A percentile compares a stretch with the other conserved stretches of the same genome.
phyloP scores from a whole-genome alignment of 805 yeast species.

The Pachysolen tannophilus region DNA sequence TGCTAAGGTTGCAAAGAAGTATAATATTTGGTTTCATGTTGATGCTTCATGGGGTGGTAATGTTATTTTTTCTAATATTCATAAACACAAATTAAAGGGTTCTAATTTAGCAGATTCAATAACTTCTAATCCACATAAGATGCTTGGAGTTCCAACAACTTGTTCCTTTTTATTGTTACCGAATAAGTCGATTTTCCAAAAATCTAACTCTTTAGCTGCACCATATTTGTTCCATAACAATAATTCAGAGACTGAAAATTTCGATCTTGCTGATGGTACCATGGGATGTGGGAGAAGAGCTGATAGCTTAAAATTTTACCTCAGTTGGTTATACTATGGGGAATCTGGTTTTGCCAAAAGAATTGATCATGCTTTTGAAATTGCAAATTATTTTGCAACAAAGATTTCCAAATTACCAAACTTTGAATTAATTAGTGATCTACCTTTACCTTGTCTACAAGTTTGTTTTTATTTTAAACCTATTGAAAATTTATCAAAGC shows the following conservation, averaged over 20 bases:
- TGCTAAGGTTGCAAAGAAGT: constrained; percentile 39
- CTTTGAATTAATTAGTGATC: constrained; percentile 47
- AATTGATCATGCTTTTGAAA: constrained; percentile 64
- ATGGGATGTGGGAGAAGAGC: constrained; percentile 90
- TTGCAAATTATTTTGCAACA: constrained; percentile 54
- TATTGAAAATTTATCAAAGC: constrained; percentile 17
- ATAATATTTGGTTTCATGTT: constrained; percentile 70
- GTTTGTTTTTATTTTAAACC: constrained; percentile 64
- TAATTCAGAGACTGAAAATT: constrained; percentile 34
- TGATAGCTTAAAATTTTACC: constrained; percentile 69
- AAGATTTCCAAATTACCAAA: constrained; percentile 29
- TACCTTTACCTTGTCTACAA: constrained; percentile 71
- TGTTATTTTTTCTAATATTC: constrained; percentile 52
- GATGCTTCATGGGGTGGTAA: constrained; percentile 95
- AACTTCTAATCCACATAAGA: constrained; percentile 80
- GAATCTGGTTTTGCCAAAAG: constrained; percentile 53
- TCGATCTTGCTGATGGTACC: constrained; percentile 81
- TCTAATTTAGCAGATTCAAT: constrained; percentile 62
- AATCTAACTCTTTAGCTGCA: constrained; percentile 69
- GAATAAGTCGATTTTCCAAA: constrained; percentile 54
- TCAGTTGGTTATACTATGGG: constrained; percentile 82
- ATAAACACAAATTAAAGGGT: constrained; percentile 44
- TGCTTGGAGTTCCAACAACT: constrained; percentile 81
- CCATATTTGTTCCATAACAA: constrained; percentile 75
- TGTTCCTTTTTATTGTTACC: constrained; percentile 71